Conservation (phyloP, 495 filamentous ascomycete species). For the Pseudomonodictys pantanalensis region DNA sequence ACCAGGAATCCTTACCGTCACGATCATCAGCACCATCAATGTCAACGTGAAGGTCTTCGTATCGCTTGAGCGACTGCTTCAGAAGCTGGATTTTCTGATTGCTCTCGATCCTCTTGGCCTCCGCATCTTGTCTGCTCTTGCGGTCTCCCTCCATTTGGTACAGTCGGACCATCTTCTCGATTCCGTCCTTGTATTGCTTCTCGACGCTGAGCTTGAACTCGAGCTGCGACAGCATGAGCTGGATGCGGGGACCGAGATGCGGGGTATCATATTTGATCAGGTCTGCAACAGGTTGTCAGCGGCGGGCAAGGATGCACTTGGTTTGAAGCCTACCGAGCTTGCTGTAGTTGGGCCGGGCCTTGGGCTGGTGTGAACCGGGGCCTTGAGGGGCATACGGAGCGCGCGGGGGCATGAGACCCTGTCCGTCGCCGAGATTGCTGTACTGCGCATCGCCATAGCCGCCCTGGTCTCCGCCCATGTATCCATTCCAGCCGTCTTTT, state of each 20-base stretch:
- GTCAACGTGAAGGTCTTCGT: slow-evolving; percentile 96
- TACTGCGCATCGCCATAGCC: slow-evolving; percentile 58
- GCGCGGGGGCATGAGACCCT: slow-evolving; percentile 76
- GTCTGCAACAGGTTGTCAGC: slow-evolving; percentile 53
- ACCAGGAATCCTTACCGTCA: slow-evolving; percentile 62
- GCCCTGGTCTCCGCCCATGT: slow-evolving; percentile 41
- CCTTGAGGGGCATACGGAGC: slow-evolving; percentile 75
- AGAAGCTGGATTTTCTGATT: slow-evolving; percentile 96
- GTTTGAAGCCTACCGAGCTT: slow-evolving; percentile 73
- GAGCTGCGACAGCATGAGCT: slow-evolving; percentile 97
- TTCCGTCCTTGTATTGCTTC: slow-evolving; percentile 97
- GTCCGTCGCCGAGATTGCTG: slow-evolving; percentile 51
- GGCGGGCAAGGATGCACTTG: background rate
- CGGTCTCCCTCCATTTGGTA: slow-evolving; percentile 98
- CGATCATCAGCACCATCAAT: slow-evolving; percentile 77
- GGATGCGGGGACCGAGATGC: slow-evolving; percentile 93
- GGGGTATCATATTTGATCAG: slow-evolving; percentile 98
- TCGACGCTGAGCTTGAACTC: slow-evolving; percentile 99
- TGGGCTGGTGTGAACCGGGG: slow-evolving; percentile 59
- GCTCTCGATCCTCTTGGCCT: slow-evolving; percentile 84
- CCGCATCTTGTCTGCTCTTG: slow-evolving; percentile 90
- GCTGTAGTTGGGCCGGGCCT: slow-evolving; percentile 89
- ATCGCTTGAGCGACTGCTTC: slow-evolving; percentile 92
- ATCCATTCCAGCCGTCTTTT: slow-evolving; percentile 49
- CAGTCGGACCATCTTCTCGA: slow-evolving; percentile 98